Conservation (phyloP, 2,329 filamentous ascomycete genomes). For the Sporothrix phasma region DNA sequence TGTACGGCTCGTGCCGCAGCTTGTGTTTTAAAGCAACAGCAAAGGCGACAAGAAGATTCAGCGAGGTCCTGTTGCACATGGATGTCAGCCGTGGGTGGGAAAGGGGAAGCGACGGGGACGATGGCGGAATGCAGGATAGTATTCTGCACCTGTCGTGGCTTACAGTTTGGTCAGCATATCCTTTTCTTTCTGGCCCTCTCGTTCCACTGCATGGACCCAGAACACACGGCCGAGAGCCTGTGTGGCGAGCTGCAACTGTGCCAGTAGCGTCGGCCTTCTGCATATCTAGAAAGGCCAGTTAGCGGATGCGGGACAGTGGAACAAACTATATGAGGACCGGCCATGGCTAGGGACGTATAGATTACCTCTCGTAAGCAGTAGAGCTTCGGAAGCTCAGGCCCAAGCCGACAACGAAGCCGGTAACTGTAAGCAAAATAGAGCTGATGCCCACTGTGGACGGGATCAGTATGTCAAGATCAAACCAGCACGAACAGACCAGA, state of each 20-base stretch:
- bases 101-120: neutral
- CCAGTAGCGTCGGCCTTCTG: conserved; percentile 47
- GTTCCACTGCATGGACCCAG: conserved; percentile 67
- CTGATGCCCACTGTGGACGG: conserved; percentile 42
- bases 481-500: conserved; percentile 11
- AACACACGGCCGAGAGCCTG: conserved; percentile 65
- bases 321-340: neutral
- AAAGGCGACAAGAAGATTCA: conserved; percentile 62
- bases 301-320: neutral
- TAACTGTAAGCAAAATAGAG: conserved; percentile 68
- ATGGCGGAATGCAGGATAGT: conserved; percentile 7
- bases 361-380: conserved; percentile 63
- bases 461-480: neutral
- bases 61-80: conserved; percentile 35
- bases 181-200: conserved; percentile 50
- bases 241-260: conserved; percentile 49
- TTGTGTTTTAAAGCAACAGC: conserved; percentile 61
- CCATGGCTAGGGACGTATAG: neutral
- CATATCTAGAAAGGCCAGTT: conserved; percentile 27
- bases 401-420: conserved; percentile 75
- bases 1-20: conserved; percentile 63
- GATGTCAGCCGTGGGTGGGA: neutral
- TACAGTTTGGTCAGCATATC: conserved; percentile 56
- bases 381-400: conserved; percentile 68
- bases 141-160: conserved; percentile 12